These are phyloP conservation scores for Amanita subjunquillea DNA, from an alignment of 768 basidiomycete species.

Conservation along the genomic window DNA sequence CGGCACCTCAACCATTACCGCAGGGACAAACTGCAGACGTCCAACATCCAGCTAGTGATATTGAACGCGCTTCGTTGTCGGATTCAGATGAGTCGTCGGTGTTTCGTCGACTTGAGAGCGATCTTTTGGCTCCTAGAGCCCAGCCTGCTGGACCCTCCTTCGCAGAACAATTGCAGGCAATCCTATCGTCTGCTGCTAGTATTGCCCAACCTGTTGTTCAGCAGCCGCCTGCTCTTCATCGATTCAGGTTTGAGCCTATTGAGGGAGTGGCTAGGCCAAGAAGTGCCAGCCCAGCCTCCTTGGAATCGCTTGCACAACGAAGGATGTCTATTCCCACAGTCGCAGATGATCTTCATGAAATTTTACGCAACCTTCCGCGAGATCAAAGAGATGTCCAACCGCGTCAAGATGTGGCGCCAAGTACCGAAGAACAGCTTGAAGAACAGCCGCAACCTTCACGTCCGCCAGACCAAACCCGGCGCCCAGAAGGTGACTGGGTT, in stretches of 20 bases:
- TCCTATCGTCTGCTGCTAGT: conserved; percentile 38
- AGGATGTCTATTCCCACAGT: conserved; percentile 18
- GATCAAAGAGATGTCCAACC: background rate
- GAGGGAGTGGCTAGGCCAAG: conserved; percentile 22
- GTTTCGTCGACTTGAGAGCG: conserved; percentile 2
- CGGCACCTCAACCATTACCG: conserved; percentile 9
- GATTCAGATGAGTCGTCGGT: conserved; percentile 5
- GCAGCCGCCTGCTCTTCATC: conserved; percentile 41
- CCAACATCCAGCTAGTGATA: conserved; percentile 1
- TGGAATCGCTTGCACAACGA: conserved; percentile 17
- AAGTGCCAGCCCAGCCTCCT: conserved; percentile 25
- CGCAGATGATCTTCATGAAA: conserved; percentile 3
- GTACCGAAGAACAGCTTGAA: background rate
- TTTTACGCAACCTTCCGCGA: conserved; percentile 1
- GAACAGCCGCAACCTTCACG: background rate
- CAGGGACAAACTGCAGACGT: background rate
- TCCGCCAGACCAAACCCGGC: background rate
- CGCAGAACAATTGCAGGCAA: conserved; percentile 49
- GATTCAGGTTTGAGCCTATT: conserved; percentile 44
- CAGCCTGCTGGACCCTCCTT: conserved; percentile 39
- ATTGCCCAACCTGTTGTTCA: conserved; percentile 29
- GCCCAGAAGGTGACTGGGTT: background rate
- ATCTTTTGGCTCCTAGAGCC: background rate
- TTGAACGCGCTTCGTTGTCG: background rate
- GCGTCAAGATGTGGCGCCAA: background rate